phyloP scores from a whole-genome alignment of 1,284 basidiomycete species.

The Leccinum huronense region DNA sequence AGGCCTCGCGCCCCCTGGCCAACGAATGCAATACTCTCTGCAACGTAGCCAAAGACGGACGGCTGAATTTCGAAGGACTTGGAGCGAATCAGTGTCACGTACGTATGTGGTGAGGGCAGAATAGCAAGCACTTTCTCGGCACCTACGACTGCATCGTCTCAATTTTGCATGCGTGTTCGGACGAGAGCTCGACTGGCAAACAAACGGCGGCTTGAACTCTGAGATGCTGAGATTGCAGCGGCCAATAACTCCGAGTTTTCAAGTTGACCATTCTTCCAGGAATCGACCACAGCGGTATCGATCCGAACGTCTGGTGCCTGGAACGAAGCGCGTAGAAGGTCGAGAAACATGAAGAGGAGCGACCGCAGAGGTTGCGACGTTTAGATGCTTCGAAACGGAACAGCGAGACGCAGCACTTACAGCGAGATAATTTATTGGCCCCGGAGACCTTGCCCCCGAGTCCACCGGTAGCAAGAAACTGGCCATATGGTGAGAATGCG shows the following conservation, averaged over 20 bases:
- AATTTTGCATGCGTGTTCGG: neutral
- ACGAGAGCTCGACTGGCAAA: neutral
- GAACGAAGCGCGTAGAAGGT: neutral
- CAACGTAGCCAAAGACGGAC: conserved; percentile 1
- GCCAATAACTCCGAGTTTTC: neutral
- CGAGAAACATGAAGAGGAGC: neutral
- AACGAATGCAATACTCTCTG: neutral
- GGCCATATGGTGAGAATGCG: too few species aligned
- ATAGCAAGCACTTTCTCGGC: neutral
- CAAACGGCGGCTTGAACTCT: neutral
- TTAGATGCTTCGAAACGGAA: too few species aligned
- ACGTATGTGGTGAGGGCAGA: too few species aligned
- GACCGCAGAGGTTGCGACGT: too few species aligned
- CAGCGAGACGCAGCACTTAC: too few species aligned
- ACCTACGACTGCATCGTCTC: neutral
- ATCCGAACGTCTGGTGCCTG: neutral
- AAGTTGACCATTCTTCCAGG: neutral
- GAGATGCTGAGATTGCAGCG: neutral
- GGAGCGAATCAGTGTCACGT: neutral
- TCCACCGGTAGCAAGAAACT: too few species aligned
- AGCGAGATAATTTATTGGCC: too few species aligned
- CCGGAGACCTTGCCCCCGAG: too few species aligned
- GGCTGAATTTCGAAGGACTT: conserved; percentile 2
- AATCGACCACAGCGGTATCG: neutral
- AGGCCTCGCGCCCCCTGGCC: neutral